Conservation (phyloP, 2,329 filamentous ascomycete genomes). For the Ilyonectria destructans region DNA sequence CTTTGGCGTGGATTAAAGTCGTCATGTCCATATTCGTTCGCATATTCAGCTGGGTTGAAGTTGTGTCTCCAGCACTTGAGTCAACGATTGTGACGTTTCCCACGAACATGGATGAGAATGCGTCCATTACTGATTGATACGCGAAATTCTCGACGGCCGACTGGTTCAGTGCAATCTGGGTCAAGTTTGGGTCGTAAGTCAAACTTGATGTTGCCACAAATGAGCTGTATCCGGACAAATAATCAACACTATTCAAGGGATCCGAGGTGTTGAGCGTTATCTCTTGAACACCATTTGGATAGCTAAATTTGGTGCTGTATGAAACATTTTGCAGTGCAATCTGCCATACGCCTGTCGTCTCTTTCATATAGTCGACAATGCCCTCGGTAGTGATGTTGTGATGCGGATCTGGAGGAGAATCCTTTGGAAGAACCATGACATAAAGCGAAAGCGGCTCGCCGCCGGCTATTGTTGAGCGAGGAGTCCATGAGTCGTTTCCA, state of each 20-base stretch:
- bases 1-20: constrained; percentile 3
- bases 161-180: not conserved
- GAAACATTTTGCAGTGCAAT: constrained; percentile 1
- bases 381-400: not conserved
- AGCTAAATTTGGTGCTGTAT: constrained; percentile 4
- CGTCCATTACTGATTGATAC: constrained; percentile 5
- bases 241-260: not conserved
- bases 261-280: constrained; percentile 3
- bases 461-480: constrained; percentile 10
- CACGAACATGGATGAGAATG: constrained; percentile 7
- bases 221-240: not conserved
- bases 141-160: not conserved
- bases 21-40: constrained; percentile 7
- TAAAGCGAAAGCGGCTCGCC: constrained; percentile 4
- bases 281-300: constrained; percentile 6
- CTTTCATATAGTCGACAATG: constrained; percentile 6
- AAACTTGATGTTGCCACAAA: not conserved
- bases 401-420: not conserved
- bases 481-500: not conserved
- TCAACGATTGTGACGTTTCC: not conserved
- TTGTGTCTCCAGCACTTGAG: not conserved
- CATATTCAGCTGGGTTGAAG: not conserved
- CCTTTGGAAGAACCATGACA: not conserved
- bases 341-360: not conserved
- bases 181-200: not conserved